These are phyloP conservation scores for Exophiala bonariae DNA, from an alignment of 2,329 filamentous ascomycete species.

Conservation along the genomic window DNA sequence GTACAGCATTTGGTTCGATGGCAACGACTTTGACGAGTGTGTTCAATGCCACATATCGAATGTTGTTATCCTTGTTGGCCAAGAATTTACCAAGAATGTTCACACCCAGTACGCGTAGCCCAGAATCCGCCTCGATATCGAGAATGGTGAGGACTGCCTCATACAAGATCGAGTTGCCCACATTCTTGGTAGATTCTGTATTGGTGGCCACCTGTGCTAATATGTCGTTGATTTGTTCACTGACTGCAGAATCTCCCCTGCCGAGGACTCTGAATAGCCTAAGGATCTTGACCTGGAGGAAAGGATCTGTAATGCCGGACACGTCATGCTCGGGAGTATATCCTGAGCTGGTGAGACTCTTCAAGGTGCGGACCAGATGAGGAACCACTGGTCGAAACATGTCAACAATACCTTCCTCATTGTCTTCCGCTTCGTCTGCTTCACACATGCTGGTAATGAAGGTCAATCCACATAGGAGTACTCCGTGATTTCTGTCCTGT, in stretches of 20 bases:
- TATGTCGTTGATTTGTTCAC: conserved; percentile 98
- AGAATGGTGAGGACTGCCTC: conserved; percentile 96
- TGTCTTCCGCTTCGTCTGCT: conserved; percentile 81
- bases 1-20: conserved; percentile 95
- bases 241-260: conserved; percentile 80
- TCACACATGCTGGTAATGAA: conserved; percentile 90
- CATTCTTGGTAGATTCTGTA: conserved; percentile 96
- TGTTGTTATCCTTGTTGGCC: conserved; percentile 98
- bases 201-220: conserved; percentile 96
- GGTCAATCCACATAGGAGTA: conserved; percentile 87
- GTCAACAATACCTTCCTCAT: conserved; percentile 85
- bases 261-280: conserved; percentile 82
- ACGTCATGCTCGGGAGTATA: conserved; percentile 98
- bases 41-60: conserved; percentile 95
- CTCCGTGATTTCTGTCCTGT: conserved; percentile 92
- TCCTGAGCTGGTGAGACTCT: conserved; percentile 88
- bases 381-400: conserved; percentile 87
- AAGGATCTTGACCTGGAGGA: conserved; percentile 94
- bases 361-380: conserved; percentile 83
- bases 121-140: conserved; percentile 96
- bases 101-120: conserved; percentile 87
- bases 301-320: conserved; percentile 95
- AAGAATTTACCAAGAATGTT: conserved; percentile 98
- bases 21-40: conserved; percentile 97
- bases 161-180: conserved; percentile 96